Evolutionary conservation across 2,329 filamentous ascomycete species (phyloP), one percentile per base, ranked within the genome.

Genomic region (Colletotrichum tropicale): DNA sequence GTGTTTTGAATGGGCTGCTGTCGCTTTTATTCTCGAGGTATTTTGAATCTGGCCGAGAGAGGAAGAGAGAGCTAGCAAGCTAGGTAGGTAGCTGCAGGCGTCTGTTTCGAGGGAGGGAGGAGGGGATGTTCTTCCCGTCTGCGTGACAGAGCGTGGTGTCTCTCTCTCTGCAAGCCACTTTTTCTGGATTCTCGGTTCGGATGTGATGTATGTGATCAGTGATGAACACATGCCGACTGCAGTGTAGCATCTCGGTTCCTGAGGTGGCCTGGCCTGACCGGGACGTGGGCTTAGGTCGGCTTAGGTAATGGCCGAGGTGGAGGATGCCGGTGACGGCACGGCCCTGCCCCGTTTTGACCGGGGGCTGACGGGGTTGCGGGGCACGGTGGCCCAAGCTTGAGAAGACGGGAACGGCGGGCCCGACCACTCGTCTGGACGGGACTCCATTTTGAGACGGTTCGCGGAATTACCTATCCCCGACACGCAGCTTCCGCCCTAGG

Each of bases 221-320:
- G 56, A 34, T 48, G 55, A 70, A 62, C 36, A n/a, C 12, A 34
- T 24, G 24, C 13, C 21, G 62, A 48, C 28, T 67, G 65, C 43
- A 48, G 38, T 48, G 18, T 48, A 56, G 24, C 28, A 43, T 68
- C 34, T 67, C 58, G 26, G 56, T 48, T 26, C 56, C 12, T 36
- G 12, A 43, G 32, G 28, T n/a, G 56, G 21, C 26, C 52, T 34
- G 30, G 38, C 9, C 38, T 48, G 38, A 48, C 38, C 43, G 21
- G 38, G 52, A 67, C 18, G 69, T 60, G 52, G 61, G 62, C 55
- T 43, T 34, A 36, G 48, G 24, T 30, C 8, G 28, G 64, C 70
- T 75, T 75, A 75, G 32, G 56, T 73, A 75, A 75, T 52, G 21
- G 16, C 55, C 28, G 32, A 38, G 34, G 62, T n/a, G 43, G 70